Conservation (phyloP, 2,329 filamentous ascomycete genomes). For the Penicillium occitanis region DNA sequence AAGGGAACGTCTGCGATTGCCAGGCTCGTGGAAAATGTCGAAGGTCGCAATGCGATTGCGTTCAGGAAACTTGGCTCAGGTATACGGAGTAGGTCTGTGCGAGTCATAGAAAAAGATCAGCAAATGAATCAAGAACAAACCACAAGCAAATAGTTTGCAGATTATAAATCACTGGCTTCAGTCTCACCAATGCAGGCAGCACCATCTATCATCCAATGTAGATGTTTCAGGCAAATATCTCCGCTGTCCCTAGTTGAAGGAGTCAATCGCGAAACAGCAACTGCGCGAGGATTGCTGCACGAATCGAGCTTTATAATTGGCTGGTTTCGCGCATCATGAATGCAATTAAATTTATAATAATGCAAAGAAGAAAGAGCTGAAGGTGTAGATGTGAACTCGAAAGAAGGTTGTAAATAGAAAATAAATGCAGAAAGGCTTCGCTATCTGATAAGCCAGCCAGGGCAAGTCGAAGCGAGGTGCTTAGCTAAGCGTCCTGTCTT, state of each 20-base stretch:
- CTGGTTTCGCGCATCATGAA: neutral
- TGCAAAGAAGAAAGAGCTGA: neutral
- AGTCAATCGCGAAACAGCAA: neutral
- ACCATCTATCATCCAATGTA: neutral
- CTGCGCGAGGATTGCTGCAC: neutral
- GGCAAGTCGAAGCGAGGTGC: constrained; percentile 16
- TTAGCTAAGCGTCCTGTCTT: neutral
- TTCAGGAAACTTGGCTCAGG: neutral
- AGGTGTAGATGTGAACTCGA: neutral
- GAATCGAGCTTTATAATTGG: neutral
- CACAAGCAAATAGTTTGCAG: neutral
- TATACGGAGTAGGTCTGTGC: neutral
- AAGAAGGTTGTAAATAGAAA: neutral
- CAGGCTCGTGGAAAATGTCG: neutral
- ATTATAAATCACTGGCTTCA: neutral
- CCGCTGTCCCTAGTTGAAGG: neutral
- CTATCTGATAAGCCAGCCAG: constrained; percentile 14
- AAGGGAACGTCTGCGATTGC: neutral
- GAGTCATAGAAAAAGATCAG: neutral
- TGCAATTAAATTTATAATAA: neutral
- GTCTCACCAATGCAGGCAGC: neutral
- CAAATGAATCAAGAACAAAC: neutral
- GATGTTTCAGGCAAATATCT: neutral
- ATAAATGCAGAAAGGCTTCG: constrained; percentile 1
- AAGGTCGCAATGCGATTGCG: neutral